Evolutionary conservation across 169 alveolate species (phyloP).

Genomic region (Babesia ovata): DNA sequence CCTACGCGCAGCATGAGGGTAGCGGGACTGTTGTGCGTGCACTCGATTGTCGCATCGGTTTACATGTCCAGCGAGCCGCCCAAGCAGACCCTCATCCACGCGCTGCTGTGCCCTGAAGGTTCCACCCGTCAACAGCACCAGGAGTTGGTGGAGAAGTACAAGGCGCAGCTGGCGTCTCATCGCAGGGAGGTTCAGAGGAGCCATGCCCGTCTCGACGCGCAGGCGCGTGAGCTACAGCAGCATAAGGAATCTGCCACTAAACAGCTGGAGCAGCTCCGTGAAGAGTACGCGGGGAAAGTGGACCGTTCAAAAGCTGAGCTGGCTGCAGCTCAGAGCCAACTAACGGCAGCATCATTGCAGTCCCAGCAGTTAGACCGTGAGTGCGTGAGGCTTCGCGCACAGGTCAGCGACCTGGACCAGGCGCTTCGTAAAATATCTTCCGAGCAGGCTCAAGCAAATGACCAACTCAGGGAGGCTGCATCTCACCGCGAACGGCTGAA

Average conservation of each 20-base stretch:
- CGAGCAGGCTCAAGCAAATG: slow-evolving; percentile 15
- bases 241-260: slow-evolving; percentile 20
- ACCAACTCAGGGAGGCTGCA: slow-evolving; percentile 12
- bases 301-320: slow-evolving; percentile 27
- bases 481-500: slow-evolving; percentile 32
- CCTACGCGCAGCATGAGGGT: slow-evolving; percentile 20
- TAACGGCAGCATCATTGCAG: slow-evolving; percentile 13
- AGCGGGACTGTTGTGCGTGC: slow-evolving; percentile 32
- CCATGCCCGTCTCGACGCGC: slow-evolving; percentile 33
- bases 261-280: slow-evolving; percentile 24
- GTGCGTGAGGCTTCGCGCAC: slow-evolving; percentile 28
- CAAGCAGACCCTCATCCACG: slow-evolving; percentile 33
- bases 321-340: slow-evolving; percentile 24
- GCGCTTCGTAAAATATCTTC: slow-evolving; percentile 36
- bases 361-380: slow-evolving; percentile 47
- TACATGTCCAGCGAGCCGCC: slow-evolving; percentile 30
- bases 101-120: slow-evolving; percentile 23
- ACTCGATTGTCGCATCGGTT: slow-evolving; percentile 6
- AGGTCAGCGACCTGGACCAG: slow-evolving; percentile 28
- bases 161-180: slow-evolving; percentile 27
- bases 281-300: slow-evolving; percentile 15
- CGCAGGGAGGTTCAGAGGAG: slow-evolving; percentile 28
- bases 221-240: slow-evolving; percentile 33
- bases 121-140: slow-evolving; percentile 13
- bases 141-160: slow-evolving; percentile 28